Percentiles rank a stretch among this genome's conserved stretches.
Conservation (phyloP, 2,329 filamentous ascomycete genomes). For the Exophiala sideris region DNA sequence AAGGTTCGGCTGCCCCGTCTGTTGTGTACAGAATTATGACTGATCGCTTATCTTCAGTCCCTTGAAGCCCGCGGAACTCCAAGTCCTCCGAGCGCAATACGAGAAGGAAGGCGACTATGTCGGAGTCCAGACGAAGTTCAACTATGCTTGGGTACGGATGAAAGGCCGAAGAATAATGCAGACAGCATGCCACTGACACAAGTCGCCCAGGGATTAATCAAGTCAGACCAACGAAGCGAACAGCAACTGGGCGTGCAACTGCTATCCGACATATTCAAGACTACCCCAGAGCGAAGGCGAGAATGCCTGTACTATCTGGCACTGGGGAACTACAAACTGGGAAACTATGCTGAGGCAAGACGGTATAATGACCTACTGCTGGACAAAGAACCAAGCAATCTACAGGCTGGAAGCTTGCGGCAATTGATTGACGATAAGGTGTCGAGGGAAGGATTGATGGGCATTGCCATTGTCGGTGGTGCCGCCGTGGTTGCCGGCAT, state of each 20-base stretch:
- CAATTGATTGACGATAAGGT: slow-evolving; percentile 94
- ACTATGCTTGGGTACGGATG: slow-evolving; percentile 86
- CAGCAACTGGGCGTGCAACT: slow-evolving; percentile 93
- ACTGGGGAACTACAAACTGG: slow-evolving; percentile 95
- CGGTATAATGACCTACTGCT: slow-evolving; percentile 91
- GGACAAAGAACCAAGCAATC: slow-evolving; percentile 84
- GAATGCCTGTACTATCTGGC: slow-evolving; percentile 99
- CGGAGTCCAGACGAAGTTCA: slow-evolving; percentile 97
- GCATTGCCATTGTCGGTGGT: slow-evolving; percentile 90
- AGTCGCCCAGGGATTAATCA: slow-evolving; percentile 75
- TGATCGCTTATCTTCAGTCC: slow-evolving; percentile 54
- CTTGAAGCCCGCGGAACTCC: slow-evolving; percentile 84
- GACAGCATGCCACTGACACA: not conserved
- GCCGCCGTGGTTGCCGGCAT: slow-evolving; percentile 91
- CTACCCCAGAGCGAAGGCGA: slow-evolving; percentile 83
- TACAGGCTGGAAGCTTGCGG: slow-evolving; percentile 84
- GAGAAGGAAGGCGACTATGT: slow-evolving; percentile 98
- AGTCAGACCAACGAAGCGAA: slow-evolving; percentile 77
- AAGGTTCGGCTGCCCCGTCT: slow-evolving; percentile 56
- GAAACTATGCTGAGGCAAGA: slow-evolving; percentile 92
- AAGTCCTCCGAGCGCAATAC: slow-evolving; percentile 88
- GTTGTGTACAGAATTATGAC: not conserved
- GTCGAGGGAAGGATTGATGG: slow-evolving; percentile 86
- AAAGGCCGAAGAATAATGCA: not conserved
- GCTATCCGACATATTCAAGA: slow-evolving; percentile 94